Base-by-base conservation (phyloP, 257 asterid genomes). In the Solanum virginianum region DNA sequence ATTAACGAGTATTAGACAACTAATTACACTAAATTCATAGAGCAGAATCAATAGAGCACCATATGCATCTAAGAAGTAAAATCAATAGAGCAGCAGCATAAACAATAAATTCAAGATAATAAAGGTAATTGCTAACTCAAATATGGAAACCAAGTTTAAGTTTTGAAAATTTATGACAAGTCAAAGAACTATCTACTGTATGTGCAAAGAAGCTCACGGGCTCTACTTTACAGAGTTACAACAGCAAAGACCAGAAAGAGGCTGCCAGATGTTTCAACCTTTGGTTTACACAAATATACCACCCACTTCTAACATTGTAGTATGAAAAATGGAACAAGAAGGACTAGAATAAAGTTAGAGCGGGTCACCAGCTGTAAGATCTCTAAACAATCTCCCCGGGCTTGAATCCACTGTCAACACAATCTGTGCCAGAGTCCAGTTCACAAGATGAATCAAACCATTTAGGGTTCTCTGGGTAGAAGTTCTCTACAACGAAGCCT, bases 361-460 rank as follows among this genome's bases (percentile, higher is more conserved):
- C 87, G 89, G 90, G 91, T 93, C 93, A 91, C 91, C 93, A 88
- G 89, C 90, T 32, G 87, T 87, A 85, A 51, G 56, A 85, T 86
- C 92, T 88, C 95, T 95, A 94, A 86, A 92, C 90, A 43, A 92
- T 93, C 86, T 87, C 94, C 91, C 93, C 97, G 86, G 91, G 98
- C 90, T 93, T 90, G 92, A 93, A 93, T 83, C 92, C 98, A 70
- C 93, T 90, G 77, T 91, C 95, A 49, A 95, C 91, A 84, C 97
- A 92, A 86, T 95, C 98, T 81, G 94, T 68, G 79, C 90, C 90
- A 8, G 97, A 92, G 88, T 93, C 99, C 87, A 95, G 89, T 47
- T 89, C 96, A 91, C 98, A 93, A 62, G 98, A 97, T 57, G 98
- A 94, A 83, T 96, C 99, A 13, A 92, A 96, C 99, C 99, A 96